phyloP scores from a whole-genome alignment of 495 filamentous ascomycete species.

The Arthonia radiata region DNA sequence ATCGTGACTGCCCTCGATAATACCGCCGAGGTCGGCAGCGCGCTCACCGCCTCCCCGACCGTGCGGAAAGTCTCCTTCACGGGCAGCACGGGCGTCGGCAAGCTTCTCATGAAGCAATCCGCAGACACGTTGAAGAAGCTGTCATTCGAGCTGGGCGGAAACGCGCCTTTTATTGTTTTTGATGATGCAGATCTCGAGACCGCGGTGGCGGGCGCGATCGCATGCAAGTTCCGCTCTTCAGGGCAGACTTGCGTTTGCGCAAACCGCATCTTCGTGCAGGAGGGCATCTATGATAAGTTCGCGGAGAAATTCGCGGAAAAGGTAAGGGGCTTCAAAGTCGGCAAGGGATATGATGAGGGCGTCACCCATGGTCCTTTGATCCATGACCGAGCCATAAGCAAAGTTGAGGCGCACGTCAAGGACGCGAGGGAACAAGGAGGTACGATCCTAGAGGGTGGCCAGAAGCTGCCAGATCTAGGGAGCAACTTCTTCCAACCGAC shows the following conservation, averaged over 20 bases:
- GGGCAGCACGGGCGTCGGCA: constrained; percentile 66
- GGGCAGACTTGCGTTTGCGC: constrained; percentile 85
- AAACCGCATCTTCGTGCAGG: constrained; percentile 66
- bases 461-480: constrained; percentile 36
- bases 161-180: constrained; percentile 84
- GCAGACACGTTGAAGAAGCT: constrained; percentile 65
- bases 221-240: constrained; percentile 63
- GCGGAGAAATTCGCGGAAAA: constrained; percentile 42
- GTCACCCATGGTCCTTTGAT: constrained; percentile 69
- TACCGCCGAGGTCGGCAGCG: constrained; percentile 47
- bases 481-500: constrained; percentile 65
- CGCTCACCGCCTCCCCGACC: constrained; percentile 41
- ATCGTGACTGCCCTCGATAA: constrained; percentile 43
- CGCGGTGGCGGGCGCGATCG: constrained; percentile 50
- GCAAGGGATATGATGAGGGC: constrained; percentile 42
- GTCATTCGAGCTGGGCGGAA: constrained; percentile 70
- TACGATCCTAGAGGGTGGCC: constrained; percentile 43
- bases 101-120: constrained; percentile 65
- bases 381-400: constrained; percentile 44
- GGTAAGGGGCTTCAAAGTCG: constrained; percentile 53
- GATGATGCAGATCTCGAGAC: constrained; percentile 64
- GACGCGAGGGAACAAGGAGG: constrained; percentile 57
- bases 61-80: constrained; percentile 80
- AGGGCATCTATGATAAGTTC: constrained; percentile 57
- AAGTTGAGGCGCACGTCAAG: constrained; percentile 53